Percentiles rank a stretch among this genome's conserved stretches.
Conservation (phyloP, 2,329 filamentous ascomycete genomes). For the Stagonosporopsis cucurbitacearum region DNA sequence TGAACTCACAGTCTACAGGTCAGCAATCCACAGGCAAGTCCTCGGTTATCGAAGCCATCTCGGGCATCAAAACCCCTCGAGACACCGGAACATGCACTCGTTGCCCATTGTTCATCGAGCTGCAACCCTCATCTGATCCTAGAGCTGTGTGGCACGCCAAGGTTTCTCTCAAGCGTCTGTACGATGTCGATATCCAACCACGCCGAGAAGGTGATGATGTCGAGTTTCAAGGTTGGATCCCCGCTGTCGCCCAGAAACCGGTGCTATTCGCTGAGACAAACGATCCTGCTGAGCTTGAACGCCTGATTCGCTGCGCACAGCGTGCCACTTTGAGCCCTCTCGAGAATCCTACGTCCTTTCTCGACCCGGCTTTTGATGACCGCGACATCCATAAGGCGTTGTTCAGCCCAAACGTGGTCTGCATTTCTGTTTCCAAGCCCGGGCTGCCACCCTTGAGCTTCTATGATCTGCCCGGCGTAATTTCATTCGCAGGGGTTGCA, state of each 20-base stretch:
- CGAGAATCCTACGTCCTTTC: slow-evolving; percentile 54
- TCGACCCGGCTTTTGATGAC: slow-evolving; percentile 21
- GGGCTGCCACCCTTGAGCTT: slow-evolving; percentile 77
- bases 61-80: slow-evolving; percentile 73
- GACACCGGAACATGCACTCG: slow-evolving; percentile 77
- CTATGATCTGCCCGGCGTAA: slow-evolving; percentile 84
- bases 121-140: slow-evolving; percentile 61
- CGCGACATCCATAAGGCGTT: slow-evolving; percentile 58
- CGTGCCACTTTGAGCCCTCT: slow-evolving; percentile 75
- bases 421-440: slow-evolving; percentile 75
- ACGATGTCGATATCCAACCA: slow-evolving; percentile 58
- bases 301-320: slow-evolving; percentile 75
- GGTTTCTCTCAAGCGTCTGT: slow-evolving; percentile 71
- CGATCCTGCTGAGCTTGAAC: slow-evolving; percentile 68
- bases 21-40: slow-evolving; percentile 88
- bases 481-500: slow-evolving; percentile 68
- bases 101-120: slow-evolving; percentile 80
- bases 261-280: slow-evolving; percentile 69
- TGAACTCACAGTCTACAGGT: slow-evolving; percentile 17
- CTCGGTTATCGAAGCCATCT: slow-evolving; percentile 58
- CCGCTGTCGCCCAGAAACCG: slow-evolving; percentile 48
- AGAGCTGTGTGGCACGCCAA: slow-evolving; percentile 67
- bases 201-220: slow-evolving; percentile 31
- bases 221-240: slow-evolving; percentile 71
- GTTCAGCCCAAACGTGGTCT: slow-evolving; percentile 83